These are phyloP conservation scores for Epichloe aotearoae DNA, from an alignment of 2,329 filamentous ascomycete genomes.

Conservation along the genomic window DNA sequence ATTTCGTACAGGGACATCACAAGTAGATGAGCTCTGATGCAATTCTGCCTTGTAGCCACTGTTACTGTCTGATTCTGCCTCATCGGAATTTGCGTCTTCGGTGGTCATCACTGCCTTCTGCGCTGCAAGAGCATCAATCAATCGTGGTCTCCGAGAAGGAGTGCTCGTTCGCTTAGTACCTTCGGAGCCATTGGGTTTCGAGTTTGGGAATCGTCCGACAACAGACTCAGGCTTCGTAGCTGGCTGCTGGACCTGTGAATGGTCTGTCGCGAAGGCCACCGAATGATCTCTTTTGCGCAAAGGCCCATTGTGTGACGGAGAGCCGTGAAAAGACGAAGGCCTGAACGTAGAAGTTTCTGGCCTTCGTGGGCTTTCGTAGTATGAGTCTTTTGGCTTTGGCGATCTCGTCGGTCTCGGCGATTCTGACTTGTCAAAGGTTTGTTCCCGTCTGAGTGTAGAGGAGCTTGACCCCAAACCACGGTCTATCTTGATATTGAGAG, in stretches of 20 bases:
- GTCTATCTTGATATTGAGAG: neutral
- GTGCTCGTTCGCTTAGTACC: neutral
- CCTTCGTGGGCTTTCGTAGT: neutral
- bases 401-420: neutral
- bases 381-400: neutral
- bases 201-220: neutral
- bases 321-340: neutral
- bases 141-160: constrained; percentile 5
- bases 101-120: neutral
- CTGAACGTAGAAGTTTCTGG: neutral
- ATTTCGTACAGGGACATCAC: constrained; percentile 11
- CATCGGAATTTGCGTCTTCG: neutral
- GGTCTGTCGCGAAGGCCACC: neutral
- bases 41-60: neutral
- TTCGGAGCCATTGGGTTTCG: neutral
- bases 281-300: constrained; percentile 4
- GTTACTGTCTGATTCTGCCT: neutral
- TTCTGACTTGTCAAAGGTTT: neutral
- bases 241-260: neutral
- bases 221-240: neutral
- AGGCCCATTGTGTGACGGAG: neutral
- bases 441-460: neutral
- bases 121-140: constrained; percentile 10
- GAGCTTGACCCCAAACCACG: neutral
- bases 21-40: constrained; percentile 1